Evolutionary conservation across 495 filamentous ascomycete species (phyloP), one percentile per base, ranked within the genome.

Genomic region (Podospora comata): DNA sequence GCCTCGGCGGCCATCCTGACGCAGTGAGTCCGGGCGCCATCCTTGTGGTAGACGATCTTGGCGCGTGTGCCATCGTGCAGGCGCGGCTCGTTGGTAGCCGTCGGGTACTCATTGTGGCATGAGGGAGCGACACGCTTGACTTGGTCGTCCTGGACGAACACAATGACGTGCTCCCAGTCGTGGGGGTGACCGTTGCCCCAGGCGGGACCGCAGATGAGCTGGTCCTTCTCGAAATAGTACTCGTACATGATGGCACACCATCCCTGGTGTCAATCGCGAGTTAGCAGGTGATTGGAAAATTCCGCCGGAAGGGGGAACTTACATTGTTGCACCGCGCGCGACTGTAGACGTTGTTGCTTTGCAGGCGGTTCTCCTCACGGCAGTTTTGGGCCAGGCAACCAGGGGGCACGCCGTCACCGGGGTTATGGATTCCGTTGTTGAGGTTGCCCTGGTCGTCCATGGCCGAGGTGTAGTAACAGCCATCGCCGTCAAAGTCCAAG

Each of bases 201-300:
- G 26, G 72, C 11, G 39, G 56, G 30, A 9, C 75, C 28, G 67
- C 75, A 69, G 62, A 72, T 23, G 18, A 54, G 20, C 64, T 67
- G 65, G 67, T 79, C 76, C 67, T 79, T 79, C 68, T 79, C 77
- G 48, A 78, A 79, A 70, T 75, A 79, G 60, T 78, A 77, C 59
- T 76, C 74, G 67, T 79, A 79, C 64, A 78, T 62, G 67, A 64
- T 63, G 27, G 67, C 67, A 26, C 67, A 69, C 62, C 62, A 65
- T 2, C 72, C 30, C 30, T 32, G 7, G 7, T 32, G 30, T 5
- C 30, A 32, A 5, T 32, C 4, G 4, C 30, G 30, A 5, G 30
- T 32, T 32, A 32, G 30, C 30, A 32, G 30, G 30, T 32, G 30
- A 32, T 32, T 32, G 30, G 30, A 32, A 32, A 32, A 7, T 0